These are phyloP conservation scores for Diaporthe sp. DNA, from an alignment of 2,329 filamentous ascomycete species.

Conservation along the genomic window DNA sequence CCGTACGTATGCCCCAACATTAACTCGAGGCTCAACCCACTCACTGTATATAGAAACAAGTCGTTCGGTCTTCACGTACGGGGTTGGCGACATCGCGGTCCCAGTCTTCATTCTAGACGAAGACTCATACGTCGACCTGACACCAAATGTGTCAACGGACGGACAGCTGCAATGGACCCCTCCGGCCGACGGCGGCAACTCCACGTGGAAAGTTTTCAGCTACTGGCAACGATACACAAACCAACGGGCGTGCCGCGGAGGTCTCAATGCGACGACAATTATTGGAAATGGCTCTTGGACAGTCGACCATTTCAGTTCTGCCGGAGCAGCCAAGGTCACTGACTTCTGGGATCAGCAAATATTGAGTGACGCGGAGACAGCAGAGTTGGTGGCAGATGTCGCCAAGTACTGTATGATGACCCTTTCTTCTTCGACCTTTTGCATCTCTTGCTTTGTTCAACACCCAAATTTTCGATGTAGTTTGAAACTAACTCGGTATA, in stretches of 20 bases:
- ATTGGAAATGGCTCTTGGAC: conserved; percentile 45
- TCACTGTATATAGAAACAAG: not conserved
- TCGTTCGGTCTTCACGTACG: not conserved
- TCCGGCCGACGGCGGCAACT: not conserved
- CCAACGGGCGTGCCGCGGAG: conserved; percentile 24
- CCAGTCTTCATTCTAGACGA: conserved; percentile 24
- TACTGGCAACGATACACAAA: conserved; percentile 34
- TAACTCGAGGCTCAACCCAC: not conserved
- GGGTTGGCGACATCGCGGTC: not conserved
- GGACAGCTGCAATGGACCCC: conserved; percentile 25
- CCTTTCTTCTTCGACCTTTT: no score
- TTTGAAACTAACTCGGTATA: not conserved
- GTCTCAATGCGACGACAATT: conserved; percentile 17
- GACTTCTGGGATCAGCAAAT: conserved; percentile 55
- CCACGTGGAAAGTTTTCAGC: conserved; percentile 34
- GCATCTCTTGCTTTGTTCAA: no score
- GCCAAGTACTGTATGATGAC: conserved; percentile 13
- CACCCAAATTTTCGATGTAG: not conserved
- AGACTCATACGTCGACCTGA: conserved; percentile 35
- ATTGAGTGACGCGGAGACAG: conserved; percentile 10
- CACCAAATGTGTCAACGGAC: conserved; percentile 21
- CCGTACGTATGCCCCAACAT: not conserved
- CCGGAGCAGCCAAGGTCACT: conserved; percentile 52
- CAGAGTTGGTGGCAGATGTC: conserved; percentile 11
- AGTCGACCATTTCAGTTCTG: conserved; percentile 53